Evolutionary conservation across 2,329 filamentous ascomycete genomes (phyloP).

Genomic region (Biscogniauxia mediterranea): DNA sequence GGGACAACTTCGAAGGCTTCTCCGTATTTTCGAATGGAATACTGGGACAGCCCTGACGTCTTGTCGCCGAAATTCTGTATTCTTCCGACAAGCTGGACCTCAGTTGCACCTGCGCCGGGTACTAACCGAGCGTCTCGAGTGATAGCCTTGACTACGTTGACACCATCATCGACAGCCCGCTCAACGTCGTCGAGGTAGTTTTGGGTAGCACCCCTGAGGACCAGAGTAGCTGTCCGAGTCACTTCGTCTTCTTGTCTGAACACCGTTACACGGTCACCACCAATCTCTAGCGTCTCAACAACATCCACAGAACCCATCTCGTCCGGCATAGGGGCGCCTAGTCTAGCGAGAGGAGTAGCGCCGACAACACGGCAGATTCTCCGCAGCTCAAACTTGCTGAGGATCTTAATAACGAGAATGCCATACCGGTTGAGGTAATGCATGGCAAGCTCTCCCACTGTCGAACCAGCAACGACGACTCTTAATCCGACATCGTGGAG

Average conservation of each 20-base stretch:
- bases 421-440: constrained; percentile 98
- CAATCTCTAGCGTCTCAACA: constrained; percentile 96
- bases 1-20: constrained; percentile 98
- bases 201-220: constrained; percentile 92
- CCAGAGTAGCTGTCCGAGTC: constrained; percentile 89
- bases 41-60: constrained; percentile 88
- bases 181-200: constrained; percentile 98
- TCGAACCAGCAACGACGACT: constrained; percentile 87
- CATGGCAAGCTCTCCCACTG: constrained; percentile 91
- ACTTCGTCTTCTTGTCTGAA: constrained; percentile 95
- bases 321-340: constrained; percentile 98
- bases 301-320: constrained; percentile 96
- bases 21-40: constrained; percentile 95
- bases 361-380: constrained; percentile 94
- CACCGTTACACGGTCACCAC: constrained; percentile 95
- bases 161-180: constrained; percentile 94
- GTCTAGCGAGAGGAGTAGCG: constrained; percentile 89
- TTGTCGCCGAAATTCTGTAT: constrained; percentile 89
- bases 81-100: constrained; percentile 89
- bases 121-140: constrained; percentile 90
- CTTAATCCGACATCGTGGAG: constrained; percentile 90
- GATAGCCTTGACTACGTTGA: constrained; percentile 98
- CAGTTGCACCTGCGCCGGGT: constrained; percentile 89
- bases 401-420: constrained; percentile 92
- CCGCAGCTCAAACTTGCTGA: constrained; percentile 97